Base-by-base conservation (phyloP, 768 basidiomycete species). In the Podaxis mareebaensis region DNA sequence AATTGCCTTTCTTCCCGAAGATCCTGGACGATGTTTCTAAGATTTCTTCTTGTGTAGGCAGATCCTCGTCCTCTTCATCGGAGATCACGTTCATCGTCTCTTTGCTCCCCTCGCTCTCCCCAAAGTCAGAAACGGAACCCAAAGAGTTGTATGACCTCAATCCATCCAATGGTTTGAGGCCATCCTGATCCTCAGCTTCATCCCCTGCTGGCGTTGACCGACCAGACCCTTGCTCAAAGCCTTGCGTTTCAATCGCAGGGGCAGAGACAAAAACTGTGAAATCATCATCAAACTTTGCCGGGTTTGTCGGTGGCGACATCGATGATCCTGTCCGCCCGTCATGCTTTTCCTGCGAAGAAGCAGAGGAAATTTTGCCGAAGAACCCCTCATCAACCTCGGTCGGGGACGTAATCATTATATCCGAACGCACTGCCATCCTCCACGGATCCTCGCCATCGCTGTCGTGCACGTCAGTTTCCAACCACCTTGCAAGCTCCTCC, bases 191-290 rank as follows among this genome's bases (percentile, higher is more conserved):
- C 38, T 61, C 62, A 44, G 33, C n/a, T 51, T 49, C 60, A 52
- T 55, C 28, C 48, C 24, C 67, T 38, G 42, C 42, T 24, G 36
- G 58, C 28, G 54, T 53, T 38, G 54, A 61, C 4, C 10, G 58
- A 39, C 58, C 64, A 56, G 58, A 65, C 60, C 49, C 61, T 20
- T 10, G 51, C 48, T 40, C 57, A 46, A 38, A 55, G 44, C 56
- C 58, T 54, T 64, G 54, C 12, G 66, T 54, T 33, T 42, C 65
- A 30, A 69, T 62, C 52, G 77, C n/a, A 53, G 76, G 83, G n/a
- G 88, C 89, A 36, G 88, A 87, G 17, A 92, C 82, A 65, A 91
- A 91, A 30, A 84, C 86, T 2, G 86, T 81, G 69, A 95, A 95
- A 72, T 95, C 90, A 68, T 94, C 92, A 59, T 93, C 92, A 67